These are phyloP conservation scores for Starmera dryadoides DNA, from an alignment of 805 yeast species.

Conservation along the genomic window DNA sequence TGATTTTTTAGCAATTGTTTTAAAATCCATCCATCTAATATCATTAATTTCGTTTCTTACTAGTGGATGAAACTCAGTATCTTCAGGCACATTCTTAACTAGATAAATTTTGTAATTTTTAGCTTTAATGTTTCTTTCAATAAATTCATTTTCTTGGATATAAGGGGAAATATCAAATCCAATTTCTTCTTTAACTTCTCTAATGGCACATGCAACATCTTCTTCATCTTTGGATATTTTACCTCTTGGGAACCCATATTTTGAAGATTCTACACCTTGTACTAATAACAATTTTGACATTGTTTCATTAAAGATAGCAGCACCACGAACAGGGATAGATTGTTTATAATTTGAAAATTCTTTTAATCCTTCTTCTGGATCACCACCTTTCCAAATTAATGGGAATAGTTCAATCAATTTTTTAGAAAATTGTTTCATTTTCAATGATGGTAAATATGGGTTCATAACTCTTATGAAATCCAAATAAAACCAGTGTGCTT, in stretches of 20 bases:
- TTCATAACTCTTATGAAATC: constrained; percentile 73
- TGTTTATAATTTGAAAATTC: constrained; percentile 81
- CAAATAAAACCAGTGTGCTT: constrained; percentile 95
- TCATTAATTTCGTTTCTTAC: constrained; percentile 84
- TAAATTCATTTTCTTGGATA: constrained; percentile 61
- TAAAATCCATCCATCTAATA: constrained; percentile 73
- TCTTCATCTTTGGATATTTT: constrained; percentile 90
- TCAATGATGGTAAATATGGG: constrained; percentile 69
- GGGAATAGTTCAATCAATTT: constrained; percentile 65
- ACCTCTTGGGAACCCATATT: constrained; percentile 97
- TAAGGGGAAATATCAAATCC: constrained; percentile 76
- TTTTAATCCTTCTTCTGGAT: constrained; percentile 68
- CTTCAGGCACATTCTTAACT: constrained; percentile 71
- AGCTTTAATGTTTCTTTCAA: constrained; percentile 76
- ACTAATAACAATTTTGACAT: constrained; percentile 71
- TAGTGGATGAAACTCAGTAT: constrained; percentile 64
- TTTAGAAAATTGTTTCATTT: constrained; percentile 70
- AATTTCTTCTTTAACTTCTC: constrained; percentile 92
- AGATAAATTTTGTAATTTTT: constrained; percentile 82
- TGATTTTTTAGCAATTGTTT: constrained; percentile 26
- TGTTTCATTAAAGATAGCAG: constrained; percentile 70
- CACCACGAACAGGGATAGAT: constrained; percentile 93
- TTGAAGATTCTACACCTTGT: constrained; percentile 71
- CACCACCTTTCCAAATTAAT: constrained; percentile 76
- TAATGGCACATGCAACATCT: constrained; percentile 80